Conservation (phyloP, 2,329 filamentous ascomycete species). For the Sarocladium brachiariae region DNA sequence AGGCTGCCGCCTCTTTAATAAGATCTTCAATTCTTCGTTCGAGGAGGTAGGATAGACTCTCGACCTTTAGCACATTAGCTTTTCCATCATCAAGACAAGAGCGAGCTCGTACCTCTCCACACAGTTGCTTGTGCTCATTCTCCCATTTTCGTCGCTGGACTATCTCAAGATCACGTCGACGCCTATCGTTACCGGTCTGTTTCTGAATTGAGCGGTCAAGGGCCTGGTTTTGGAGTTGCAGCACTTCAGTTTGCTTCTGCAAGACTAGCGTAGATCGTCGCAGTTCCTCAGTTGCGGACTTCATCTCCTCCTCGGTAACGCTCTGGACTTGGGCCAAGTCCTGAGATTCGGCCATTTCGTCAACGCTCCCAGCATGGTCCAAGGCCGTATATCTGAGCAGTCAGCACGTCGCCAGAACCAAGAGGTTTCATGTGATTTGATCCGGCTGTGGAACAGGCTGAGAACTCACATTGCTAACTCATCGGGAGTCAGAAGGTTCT, state of each 20-base stretch:
- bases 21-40: constrained; percentile 39
- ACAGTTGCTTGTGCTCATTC: constrained; percentile 33
- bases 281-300: constrained; percentile 56
- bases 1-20: constrained; percentile 37
- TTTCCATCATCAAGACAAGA: not conserved
- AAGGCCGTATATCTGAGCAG: constrained; percentile 40
- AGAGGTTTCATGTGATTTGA: not conserved
- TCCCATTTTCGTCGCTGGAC: constrained; percentile 24
- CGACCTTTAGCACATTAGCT: constrained; percentile 29
- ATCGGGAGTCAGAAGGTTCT: constrained; percentile 47
- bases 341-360: constrained; percentile 35
- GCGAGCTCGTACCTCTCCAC: constrained; percentile 29
- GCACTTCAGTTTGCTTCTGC: constrained; percentile 53
- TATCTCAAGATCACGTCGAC: constrained; percentile 23
- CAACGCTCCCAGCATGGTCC: constrained; percentile 40
- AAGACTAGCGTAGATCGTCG: constrained; percentile 58
- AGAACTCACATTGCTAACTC: constrained; percentile 48
- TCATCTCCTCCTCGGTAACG: constrained; percentile 53
- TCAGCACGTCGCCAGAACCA: not conserved
- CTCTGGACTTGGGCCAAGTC: constrained; percentile 42
- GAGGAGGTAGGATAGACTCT: constrained; percentile 40
- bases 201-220: constrained; percentile 44
- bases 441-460: no score
- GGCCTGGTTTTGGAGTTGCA: constrained; percentile 57
- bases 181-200: constrained; percentile 21